These are phyloP conservation scores for Thelephora ganbajun DNA, from an alignment of 768 basidiomycete species.

Conservation along the genomic window DNA sequence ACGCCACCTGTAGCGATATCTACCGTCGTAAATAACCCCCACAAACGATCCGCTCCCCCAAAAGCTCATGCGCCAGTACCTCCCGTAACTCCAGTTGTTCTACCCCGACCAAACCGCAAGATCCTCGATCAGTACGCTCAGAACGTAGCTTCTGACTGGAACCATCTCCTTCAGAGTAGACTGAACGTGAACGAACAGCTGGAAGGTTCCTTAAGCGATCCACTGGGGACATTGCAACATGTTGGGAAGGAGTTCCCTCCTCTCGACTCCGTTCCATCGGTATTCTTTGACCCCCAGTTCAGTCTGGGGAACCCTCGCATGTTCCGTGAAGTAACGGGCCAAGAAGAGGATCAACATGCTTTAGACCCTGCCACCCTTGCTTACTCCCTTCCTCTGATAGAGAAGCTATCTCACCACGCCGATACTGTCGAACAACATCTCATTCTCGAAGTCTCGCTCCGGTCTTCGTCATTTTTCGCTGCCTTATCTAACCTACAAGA, in stretches of 20 bases:
- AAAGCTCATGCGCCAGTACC: constrained; percentile 77
- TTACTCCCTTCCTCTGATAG: constrained; percentile 62
- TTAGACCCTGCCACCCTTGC: constrained; percentile 50
- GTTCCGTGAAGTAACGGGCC: constrained; percentile 64
- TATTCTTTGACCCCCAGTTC: constrained; percentile 74
- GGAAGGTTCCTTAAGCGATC: constrained; percentile 8
- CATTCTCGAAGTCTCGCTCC: constrained; percentile 78
- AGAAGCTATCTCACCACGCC: constrained; percentile 82
- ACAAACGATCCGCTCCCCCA: constrained; percentile 71
- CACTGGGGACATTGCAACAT: constrained; percentile 15
- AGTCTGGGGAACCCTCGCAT: constrained; percentile 69
- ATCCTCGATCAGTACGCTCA: constrained; percentile 79
- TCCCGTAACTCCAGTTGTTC: constrained; percentile 51
- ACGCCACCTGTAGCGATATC: constrained; percentile 57
- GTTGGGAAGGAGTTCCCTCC: constrained; percentile 43
- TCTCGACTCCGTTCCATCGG: constrained; percentile 58
- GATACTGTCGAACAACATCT: constrained; percentile 94
- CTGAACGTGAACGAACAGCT: constrained; percentile 19
- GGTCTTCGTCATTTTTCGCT: constrained; percentile 90
- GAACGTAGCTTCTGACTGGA: constrained; percentile 65
- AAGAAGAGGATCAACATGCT: constrained; percentile 19
- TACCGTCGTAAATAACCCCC: constrained; percentile 84
- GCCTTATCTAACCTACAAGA: constrained; percentile 91
- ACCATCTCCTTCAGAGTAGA: constrained; percentile 41
- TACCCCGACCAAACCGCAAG: constrained; percentile 67